These are phyloP conservation scores for Plantago elongata DNA, from an alignment of 257 asterid species.

Conservation along the genomic window DNA sequence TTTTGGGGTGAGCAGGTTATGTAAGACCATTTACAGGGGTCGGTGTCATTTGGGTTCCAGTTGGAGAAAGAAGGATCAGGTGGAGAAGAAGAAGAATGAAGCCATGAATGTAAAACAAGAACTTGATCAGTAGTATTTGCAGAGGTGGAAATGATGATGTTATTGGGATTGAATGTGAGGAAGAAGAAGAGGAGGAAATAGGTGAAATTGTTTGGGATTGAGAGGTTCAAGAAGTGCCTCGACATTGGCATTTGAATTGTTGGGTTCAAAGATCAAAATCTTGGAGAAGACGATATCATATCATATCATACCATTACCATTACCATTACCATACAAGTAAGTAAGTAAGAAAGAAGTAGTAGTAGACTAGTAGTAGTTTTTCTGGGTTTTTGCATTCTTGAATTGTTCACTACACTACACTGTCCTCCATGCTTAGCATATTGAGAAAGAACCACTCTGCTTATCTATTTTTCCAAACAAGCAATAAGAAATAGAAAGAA, in stretches of 20 bases:
- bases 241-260: conserved; percentile 51
- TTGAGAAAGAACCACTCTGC: neutral
- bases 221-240: conserved; percentile 63
- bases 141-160: conserved; percentile 3
- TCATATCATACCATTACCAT: no score
- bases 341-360: no score
- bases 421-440: neutral
- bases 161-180: conserved; percentile 2
- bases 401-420: conserved; percentile 8
- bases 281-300: neutral
- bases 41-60: conserved; percentile 50
- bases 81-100: conserved; percentile 42
- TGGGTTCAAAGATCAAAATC: conserved; percentile 40
- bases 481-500: conserved; percentile 13
- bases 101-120: conserved; percentile 53
- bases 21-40: conserved; percentile 64
- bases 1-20: conserved; percentile 39
- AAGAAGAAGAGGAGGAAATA: conserved; percentile 21
- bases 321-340: no score
- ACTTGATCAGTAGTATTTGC: conserved; percentile 37
- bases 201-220: conserved; percentile 14
- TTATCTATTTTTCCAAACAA: conserved; percentile 27
- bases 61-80: conserved; percentile 34
- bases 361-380: conserved; percentile 8
- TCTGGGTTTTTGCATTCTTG: conserved; percentile 37